phyloP scores from a whole-genome alignment of 2,329 filamentous ascomycete genomes.

The Ploettnerulaceae sp. region DNA sequence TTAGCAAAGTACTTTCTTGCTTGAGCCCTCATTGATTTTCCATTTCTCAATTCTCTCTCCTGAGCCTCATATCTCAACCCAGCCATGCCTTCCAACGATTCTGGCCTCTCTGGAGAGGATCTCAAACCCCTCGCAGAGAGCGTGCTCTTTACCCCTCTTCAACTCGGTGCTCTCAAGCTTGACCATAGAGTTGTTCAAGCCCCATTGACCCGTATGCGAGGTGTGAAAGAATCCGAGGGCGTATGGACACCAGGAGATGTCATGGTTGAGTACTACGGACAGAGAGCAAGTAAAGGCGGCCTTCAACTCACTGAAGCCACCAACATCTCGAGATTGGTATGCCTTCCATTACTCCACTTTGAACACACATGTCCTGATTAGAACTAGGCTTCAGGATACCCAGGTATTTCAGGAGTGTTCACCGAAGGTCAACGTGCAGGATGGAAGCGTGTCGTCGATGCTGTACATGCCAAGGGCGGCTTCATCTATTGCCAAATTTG shows the following conservation, averaged over 20 bases:
- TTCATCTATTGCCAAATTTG: slow-evolving; percentile 61
- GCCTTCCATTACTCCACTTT: neutral
- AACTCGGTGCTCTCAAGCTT: slow-evolving; percentile 35
- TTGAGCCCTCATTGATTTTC: too few species aligned
- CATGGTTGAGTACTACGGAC: slow-evolving; percentile 46
- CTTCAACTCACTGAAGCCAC: slow-evolving; percentile 54
- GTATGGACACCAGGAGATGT: slow-evolving; percentile 43
- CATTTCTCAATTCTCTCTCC: too few species aligned
- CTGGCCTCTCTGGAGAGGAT: slow-evolving; percentile 7
- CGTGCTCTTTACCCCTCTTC: slow-evolving; percentile 38
- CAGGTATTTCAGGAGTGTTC: slow-evolving; percentile 52
- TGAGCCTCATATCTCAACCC: neutral
- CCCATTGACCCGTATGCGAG: slow-evolving; percentile 29
- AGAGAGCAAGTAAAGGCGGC: slow-evolving; percentile 49
- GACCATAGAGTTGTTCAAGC: slow-evolving; percentile 48
- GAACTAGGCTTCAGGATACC: slow-evolving; percentile 40
- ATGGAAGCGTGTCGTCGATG: slow-evolving; percentile 55
- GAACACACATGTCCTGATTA: neutral
- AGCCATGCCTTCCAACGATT: slow-evolving; percentile 20
- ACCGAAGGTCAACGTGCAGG: slow-evolving; percentile 46
- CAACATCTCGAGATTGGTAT: slow-evolving; percentile 39
- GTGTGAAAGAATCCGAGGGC: slow-evolving; percentile 24
- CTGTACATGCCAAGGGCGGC: slow-evolving; percentile 57
- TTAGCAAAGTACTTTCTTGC: too few species aligned
- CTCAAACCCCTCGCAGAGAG: slow-evolving; percentile 22